Conservation (phyloP, 1,139 yeast genomes). For the Scheffersomyces insectosa region DNA sequence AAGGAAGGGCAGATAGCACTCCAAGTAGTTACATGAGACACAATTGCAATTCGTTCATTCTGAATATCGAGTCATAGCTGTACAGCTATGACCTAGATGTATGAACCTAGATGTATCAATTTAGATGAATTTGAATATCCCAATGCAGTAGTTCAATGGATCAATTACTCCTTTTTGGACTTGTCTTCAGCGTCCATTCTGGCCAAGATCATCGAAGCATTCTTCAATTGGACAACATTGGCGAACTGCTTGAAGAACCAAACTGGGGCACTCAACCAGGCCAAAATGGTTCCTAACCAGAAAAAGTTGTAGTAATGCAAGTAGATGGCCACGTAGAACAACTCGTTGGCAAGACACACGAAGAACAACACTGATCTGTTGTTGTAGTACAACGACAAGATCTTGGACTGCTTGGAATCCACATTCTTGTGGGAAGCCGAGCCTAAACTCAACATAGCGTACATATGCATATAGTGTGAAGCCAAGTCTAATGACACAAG, state of each 20-base stretch:
- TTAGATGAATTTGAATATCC: too few species aligned
- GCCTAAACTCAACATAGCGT: constrained; percentile 84
- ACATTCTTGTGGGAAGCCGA: constrained; percentile 83
- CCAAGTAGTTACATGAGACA: too few species aligned
- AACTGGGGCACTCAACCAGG: constrained; percentile 71
- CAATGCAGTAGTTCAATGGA: too few species aligned
- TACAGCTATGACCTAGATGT: too few species aligned
- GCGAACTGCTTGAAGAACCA: constrained; percentile 92
- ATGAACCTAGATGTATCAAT: too few species aligned
- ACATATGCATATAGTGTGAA: constrained; percentile 98
- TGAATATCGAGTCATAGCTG: too few species aligned
- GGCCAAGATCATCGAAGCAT: constrained; percentile 84
- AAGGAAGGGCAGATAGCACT: too few species aligned
- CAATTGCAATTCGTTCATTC: too few species aligned
- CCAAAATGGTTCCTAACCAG: constrained; percentile 69
- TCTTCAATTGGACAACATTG: constrained; percentile 82
- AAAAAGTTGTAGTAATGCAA: constrained; percentile 66
- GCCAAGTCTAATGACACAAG: constrained; percentile 87
- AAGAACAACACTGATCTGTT: constrained; percentile 79
- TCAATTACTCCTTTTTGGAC: constrained; percentile 14
- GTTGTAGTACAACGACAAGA: constrained; percentile 83
- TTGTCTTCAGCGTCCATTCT: constrained; percentile 71
- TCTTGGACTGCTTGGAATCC: constrained; percentile 65
- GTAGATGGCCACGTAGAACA: constrained; percentile 88
- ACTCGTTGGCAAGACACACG: constrained; percentile 90